These are phyloP conservation scores for Sungouiella thailandica DNA, from an alignment of 805 yeast genomes.

Conservation along the genomic window DNA sequence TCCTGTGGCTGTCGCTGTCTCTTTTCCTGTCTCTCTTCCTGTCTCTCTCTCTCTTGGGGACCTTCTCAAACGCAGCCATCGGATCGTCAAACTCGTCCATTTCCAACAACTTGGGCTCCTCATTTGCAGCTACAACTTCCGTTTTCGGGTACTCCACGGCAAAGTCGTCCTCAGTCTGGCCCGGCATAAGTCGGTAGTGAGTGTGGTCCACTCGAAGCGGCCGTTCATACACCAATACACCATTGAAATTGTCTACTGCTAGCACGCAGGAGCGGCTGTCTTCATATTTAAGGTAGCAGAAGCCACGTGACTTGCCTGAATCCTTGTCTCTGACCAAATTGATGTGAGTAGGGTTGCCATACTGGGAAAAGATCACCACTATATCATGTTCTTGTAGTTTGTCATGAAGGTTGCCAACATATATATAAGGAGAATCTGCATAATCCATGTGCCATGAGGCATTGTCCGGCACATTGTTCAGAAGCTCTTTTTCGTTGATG, in stretches of 20 bases:
- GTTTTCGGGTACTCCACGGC: constrained; percentile 23
- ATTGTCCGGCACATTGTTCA: constrained; percentile 47
- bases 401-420: constrained; percentile 66
- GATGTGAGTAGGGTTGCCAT: constrained; percentile 78
- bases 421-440: constrained; percentile 68
- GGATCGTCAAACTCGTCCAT: constrained; percentile 2
- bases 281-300: constrained; percentile 78
- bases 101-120: constrained; percentile 3
- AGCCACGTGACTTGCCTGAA: constrained; percentile 66
- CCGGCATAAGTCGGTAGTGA: constrained; percentile 50
- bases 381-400: constrained; percentile 73
- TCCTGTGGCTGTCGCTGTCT: no score
- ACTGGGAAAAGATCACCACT: constrained; percentile 77
- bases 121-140: constrained; percentile 4
- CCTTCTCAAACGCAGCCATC: constrained; percentile 3
- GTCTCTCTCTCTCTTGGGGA: no score
- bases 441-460: constrained; percentile 93
- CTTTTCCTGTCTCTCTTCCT: no score
- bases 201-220: constrained; percentile 65
- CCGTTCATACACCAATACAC: constrained; percentile 49
- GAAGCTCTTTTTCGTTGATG: constrained; percentile 65
- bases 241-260: constrained; percentile 87
- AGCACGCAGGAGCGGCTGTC: constrained; percentile 74
- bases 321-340: constrained; percentile 61
- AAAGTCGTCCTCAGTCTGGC: constrained; percentile 44